These are phyloP conservation scores for Colletotrichum horii DNA, from an alignment of 2,329 filamentous ascomycete genomes.

Conservation along the genomic window DNA sequence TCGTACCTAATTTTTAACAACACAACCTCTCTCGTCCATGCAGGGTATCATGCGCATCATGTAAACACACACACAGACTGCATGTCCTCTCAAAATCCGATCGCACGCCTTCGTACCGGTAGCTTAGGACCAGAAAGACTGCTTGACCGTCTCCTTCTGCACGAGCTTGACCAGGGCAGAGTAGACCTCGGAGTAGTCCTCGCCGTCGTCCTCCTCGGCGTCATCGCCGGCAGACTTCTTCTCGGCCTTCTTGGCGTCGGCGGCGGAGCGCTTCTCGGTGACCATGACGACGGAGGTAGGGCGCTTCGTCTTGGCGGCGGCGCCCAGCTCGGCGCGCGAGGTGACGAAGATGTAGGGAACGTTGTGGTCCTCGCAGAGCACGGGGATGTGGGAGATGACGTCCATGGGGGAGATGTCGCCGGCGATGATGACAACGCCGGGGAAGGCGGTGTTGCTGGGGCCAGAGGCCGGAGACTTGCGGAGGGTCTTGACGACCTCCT, in stretches of 20 bases:
- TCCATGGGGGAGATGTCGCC: constrained; percentile 98
- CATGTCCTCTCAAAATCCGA: neutral
- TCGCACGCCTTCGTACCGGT: constrained; percentile 20
- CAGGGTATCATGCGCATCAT: neutral
- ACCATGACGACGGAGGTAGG: constrained; percentile 97
- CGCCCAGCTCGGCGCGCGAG: constrained; percentile 90
- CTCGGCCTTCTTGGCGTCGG: constrained; percentile 51
- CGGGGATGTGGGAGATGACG: constrained; percentile 96
- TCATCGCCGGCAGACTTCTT: constrained; percentile 47
- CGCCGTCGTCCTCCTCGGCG: constrained; percentile 54
- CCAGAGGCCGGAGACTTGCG: constrained; percentile 83
- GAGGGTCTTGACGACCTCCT: constrained; percentile 98
- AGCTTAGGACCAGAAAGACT: constrained; percentile 53
- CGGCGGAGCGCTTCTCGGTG: constrained; percentile 59
- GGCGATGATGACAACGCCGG: constrained; percentile 86
- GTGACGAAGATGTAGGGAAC: constrained; percentile 96
- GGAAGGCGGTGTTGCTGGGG: constrained; percentile 66
- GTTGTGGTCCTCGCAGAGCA: constrained; percentile 97
- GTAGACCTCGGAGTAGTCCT: constrained; percentile 69
- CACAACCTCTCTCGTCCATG: neutral
- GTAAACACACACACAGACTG: neutral
- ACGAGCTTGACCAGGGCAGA: constrained; percentile 69
- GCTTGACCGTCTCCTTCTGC: constrained; percentile 68
- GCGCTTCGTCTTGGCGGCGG: constrained; percentile 92
- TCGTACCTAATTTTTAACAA: neutral